phyloP scores from a whole-genome alignment of 2,329 filamentous ascomycete species.

The Colletotrichum neosansevieriae region DNA sequence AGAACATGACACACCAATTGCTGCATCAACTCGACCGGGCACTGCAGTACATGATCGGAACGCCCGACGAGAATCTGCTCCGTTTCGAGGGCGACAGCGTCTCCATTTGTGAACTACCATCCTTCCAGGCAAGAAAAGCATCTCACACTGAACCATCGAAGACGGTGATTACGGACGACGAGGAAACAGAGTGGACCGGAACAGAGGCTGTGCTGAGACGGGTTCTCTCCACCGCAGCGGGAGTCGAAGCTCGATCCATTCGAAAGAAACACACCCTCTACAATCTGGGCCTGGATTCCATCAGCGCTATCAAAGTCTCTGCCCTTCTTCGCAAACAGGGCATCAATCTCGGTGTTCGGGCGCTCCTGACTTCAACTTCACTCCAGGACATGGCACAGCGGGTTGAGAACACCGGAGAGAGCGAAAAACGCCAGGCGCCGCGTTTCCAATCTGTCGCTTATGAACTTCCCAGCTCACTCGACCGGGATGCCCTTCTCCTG shows the following conservation, averaged over 20 bases:
- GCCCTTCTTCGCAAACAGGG: constrained; percentile 74
- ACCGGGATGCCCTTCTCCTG: constrained; percentile 53
- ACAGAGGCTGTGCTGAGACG: constrained; percentile 56
- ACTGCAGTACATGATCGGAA: constrained; percentile 66
- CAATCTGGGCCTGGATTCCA: constrained; percentile 90
- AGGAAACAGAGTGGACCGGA: constrained; percentile 49
- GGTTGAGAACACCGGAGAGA: constrained; percentile 47
- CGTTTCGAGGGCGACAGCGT: constrained; percentile 63
- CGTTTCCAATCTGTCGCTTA: background rate
- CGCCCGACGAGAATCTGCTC: constrained; percentile 64
- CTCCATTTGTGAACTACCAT: constrained; percentile 74
- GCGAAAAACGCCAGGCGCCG: background rate
- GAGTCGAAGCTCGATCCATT: constrained; percentile 69
- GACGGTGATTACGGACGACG: background rate
- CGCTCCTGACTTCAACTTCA: constrained; percentile 76
- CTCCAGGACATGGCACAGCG: constrained; percentile 68
- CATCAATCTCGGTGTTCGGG: constrained; percentile 74
- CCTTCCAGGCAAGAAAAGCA: constrained; percentile 48
- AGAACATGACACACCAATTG: constrained; percentile 60
- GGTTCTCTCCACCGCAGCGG: constrained; percentile 70
- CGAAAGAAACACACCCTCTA: constrained; percentile 75
- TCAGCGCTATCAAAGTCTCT: constrained; percentile 87
- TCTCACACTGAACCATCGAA: background rate
- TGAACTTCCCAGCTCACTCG: constrained; percentile 45
- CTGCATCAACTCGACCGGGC: constrained; percentile 70